Evolutionary conservation across 2,329 filamentous ascomycete species (phyloP).

Genomic region (Blastomyces emzantsi): DNA sequence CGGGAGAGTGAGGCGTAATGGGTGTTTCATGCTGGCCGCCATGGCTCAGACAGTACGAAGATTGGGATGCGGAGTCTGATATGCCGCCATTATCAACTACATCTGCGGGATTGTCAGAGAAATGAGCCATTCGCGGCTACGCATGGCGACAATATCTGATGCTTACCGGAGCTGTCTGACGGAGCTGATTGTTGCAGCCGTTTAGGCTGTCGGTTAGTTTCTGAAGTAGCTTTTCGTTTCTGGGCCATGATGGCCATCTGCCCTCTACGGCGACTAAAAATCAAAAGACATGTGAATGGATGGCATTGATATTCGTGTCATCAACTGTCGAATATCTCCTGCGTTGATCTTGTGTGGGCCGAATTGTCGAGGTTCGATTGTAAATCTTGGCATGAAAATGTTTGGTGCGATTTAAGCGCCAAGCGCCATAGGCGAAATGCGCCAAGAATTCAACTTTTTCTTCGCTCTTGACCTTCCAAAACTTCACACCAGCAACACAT

Average conservation of each 20-base stretch:
- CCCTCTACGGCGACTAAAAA: background rate
- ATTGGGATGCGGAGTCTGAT: conserved; percentile 29
- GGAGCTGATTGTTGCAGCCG: conserved; percentile 24
- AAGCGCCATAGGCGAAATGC: background rate
- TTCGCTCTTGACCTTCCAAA: background rate
- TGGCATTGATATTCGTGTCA: background rate
- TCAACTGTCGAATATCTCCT: background rate
- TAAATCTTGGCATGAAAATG: conserved; percentile 10
- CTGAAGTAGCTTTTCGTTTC: conserved; percentile 29
- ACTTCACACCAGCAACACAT: background rate
- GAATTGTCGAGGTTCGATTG: background rate
- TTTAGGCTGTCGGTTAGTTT: conserved; percentile 24
- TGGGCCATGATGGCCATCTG: conserved; percentile 24
- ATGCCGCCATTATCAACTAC: conserved; percentile 26
- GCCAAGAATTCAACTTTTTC: conserved; percentile 1
- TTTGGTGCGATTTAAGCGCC: conserved; percentile 1
- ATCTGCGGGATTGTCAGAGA: conserved; percentile 35
- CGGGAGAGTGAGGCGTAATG: conserved; percentile 43
- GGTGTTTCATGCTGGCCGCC: conserved; percentile 38
- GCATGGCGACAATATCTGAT: background rate
- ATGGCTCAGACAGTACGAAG: conserved; percentile 25
- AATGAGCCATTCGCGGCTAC: conserved; percentile 28
- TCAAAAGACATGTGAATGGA: background rate
- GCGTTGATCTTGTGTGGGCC: background rate
- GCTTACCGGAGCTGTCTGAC: conserved; percentile 25